Conservation (phyloP, 2,329 filamentous ascomycete species). For the Stachybotrys elegans region DNA sequence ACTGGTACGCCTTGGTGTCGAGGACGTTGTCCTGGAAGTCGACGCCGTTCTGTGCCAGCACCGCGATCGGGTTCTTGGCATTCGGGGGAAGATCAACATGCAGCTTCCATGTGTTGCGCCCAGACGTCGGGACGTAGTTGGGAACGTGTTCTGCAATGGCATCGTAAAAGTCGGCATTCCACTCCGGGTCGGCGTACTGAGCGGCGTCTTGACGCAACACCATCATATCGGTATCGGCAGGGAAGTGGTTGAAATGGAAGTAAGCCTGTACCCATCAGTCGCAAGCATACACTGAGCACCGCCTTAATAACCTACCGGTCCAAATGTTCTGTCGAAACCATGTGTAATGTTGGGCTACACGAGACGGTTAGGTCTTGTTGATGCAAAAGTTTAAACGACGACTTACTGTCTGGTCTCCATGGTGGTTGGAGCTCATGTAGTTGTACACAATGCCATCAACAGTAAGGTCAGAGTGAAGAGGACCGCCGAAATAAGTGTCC, state of each 20-base stretch:
- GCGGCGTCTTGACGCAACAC: conserved; percentile 49
- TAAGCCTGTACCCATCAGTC: conserved; percentile 45
- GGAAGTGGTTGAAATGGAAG: conserved; percentile 57
- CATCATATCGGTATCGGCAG: conserved; percentile 37
- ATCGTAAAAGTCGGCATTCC: conserved; percentile 59
- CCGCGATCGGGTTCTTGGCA: conserved; percentile 47
- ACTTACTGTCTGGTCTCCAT: conserved; percentile 48
- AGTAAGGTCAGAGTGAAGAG: conserved; percentile 56
- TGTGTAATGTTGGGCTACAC: conserved; percentile 54
- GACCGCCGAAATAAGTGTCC: conserved; percentile 59
- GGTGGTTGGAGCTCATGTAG: conserved; percentile 58
- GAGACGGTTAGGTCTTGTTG: no score
- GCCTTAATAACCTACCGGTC: conserved; percentile 41
- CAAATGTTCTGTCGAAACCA: conserved; percentile 62
- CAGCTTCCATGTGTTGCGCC: conserved; percentile 45
- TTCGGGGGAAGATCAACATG: conserved; percentile 45
- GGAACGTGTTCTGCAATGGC: conserved; percentile 54
- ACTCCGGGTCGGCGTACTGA: conserved; percentile 42
- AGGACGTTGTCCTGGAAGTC: conserved; percentile 38
- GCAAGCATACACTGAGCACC: no score
- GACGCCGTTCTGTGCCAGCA: conserved; percentile 35
- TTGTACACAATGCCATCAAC: conserved; percentile 64
- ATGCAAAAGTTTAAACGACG: no score
- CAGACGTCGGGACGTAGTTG: conserved; percentile 50
- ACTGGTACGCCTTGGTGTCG: conserved; percentile 52